These are phyloP conservation scores for Penicillium longicatenatum DNA, from an alignment of 495 filamentous ascomycete genomes.

Conservation along the genomic window DNA sequence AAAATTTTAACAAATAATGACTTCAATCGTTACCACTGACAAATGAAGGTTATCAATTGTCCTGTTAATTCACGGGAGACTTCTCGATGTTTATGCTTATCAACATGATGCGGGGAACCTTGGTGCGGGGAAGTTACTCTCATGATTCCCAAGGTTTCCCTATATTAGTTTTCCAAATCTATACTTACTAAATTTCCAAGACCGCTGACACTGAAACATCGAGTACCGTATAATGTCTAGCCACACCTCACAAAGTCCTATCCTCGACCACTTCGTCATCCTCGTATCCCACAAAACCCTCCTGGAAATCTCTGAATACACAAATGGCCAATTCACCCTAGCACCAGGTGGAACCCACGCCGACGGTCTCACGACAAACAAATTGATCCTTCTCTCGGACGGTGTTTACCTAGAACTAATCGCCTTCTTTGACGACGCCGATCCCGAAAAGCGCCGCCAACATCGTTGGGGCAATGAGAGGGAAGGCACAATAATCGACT, in stretches of 20 bases:
- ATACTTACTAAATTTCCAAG: too few relatives aligned
- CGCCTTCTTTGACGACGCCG: conserved; percentile 19
- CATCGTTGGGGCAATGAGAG: conserved; percentile 27
- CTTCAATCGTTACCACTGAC: too few relatives aligned
- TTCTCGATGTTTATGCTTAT: too few relatives aligned
- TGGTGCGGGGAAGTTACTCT: not conserved
- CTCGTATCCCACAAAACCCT: conserved; percentile 21
- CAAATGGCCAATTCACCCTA: conserved; percentile 14
- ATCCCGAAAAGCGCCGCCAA: conserved; percentile 15
- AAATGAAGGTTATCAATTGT: too few relatives aligned
- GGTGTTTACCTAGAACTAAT: conserved; percentile 25
- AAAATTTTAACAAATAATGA: too few relatives aligned
- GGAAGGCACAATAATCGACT: conserved; percentile 25
- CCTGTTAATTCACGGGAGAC: too few relatives aligned
- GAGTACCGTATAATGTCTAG: conserved; percentile 6
- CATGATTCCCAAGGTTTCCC: not conserved
- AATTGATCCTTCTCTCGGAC: conserved; percentile 20
- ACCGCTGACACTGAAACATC: too few relatives aligned
- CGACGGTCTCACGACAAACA: conserved; percentile 23
- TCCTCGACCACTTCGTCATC: conserved; percentile 26
- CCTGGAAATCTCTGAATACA: conserved; percentile 4
- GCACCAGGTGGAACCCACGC: conserved; percentile 22
- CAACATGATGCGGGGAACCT: not conserved
- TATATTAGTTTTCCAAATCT: too few relatives aligned
- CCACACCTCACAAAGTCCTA: conserved; percentile 1